These are phyloP conservation scores for Nakazawaea peltata DNA, from an alignment of 805 yeast species.

Conservation along the genomic window DNA sequence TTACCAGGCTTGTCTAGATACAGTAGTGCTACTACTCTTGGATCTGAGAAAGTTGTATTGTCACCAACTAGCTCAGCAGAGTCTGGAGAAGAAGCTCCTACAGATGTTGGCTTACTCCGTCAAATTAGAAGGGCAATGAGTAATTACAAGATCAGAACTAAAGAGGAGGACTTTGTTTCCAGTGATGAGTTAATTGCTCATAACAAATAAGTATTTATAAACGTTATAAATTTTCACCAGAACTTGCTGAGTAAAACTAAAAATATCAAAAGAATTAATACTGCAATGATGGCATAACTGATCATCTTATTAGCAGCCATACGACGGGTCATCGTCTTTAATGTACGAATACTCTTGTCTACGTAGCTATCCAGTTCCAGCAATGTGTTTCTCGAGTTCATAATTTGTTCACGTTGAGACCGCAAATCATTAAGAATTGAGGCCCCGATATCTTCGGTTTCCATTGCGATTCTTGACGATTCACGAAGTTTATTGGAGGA, in stretches of 20 bases:
- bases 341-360: constrained; percentile 78
- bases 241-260: constrained; percentile 81
- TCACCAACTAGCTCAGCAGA: constrained; percentile 10
- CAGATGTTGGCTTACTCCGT: constrained; percentile 24
- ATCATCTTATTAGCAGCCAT: constrained; percentile 86
- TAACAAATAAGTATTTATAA: not conserved
- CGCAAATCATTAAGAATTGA: constrained; percentile 81
- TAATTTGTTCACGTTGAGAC: constrained; percentile 88
- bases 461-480: constrained; percentile 83
- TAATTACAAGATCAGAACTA: constrained; percentile 19
- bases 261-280: constrained; percentile 71
- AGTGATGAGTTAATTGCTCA: constrained; percentile 54
- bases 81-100: not conserved
- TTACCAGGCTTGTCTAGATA: constrained; percentile 25
- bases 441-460: constrained; percentile 88
- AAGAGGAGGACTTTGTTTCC: constrained; percentile 35
- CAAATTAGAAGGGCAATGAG: constrained; percentile 37
- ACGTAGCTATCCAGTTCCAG: constrained; percentile 90
- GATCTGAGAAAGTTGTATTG: constrained; percentile 5
- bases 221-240: constrained; percentile 27
- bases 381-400: constrained; percentile 77
- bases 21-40: constrained; percentile 7
- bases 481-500: constrained; percentile 79
- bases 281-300: constrained; percentile 86
- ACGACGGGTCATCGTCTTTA: constrained; percentile 87